Evolutionary conservation across 108 stramenopile genomes (phyloP).

Genomic region (Cyclotella distinguenda): DNA sequence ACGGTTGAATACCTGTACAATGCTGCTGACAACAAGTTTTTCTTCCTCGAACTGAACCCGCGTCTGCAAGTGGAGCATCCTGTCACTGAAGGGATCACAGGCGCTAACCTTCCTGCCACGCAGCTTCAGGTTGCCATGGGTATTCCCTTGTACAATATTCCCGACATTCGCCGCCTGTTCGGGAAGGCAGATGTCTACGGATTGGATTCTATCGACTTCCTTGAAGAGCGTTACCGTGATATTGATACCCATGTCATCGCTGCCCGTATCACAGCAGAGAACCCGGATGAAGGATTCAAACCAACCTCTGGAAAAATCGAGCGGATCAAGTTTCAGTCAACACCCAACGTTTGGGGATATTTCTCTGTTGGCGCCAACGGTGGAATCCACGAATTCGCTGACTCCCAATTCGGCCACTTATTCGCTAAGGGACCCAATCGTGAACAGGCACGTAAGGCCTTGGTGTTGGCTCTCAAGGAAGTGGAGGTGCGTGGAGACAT

Average conservation of each 20-base stretch:
- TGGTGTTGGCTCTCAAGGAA: slow-evolving; percentile 96
- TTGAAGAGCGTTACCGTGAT: slow-evolving; percentile 81
- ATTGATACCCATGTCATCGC: slow-evolving; percentile 93
- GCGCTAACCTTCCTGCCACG: slow-evolving; percentile 89
- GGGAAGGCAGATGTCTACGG: slow-evolving; percentile 77
- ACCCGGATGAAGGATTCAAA: slow-evolving; percentile 99
- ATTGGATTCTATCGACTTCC: slow-evolving; percentile 89
- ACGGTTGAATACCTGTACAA: slow-evolving; percentile 99
- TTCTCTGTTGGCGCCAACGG: slow-evolving; percentile 97
- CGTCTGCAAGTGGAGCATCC: slow-evolving; percentile 98
- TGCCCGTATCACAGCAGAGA: slow-evolving; percentile 98
- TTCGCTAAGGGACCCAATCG: slow-evolving; percentile 95
- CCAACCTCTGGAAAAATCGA: slow-evolving; percentile 96
- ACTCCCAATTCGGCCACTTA: slow-evolving; percentile 98
- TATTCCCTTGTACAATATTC: slow-evolving; percentile 93
- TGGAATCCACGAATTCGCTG: slow-evolving; percentile 97
- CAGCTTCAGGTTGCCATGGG: slow-evolving; percentile 99
- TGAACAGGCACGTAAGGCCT: slow-evolving; percentile 92
- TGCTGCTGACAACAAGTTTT: slow-evolving; percentile 90
- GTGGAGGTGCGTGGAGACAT: slow-evolving; percentile 98
- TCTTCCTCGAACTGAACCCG: slow-evolving; percentile 98
- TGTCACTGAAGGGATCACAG: slow-evolving; percentile 92
- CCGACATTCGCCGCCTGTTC: slow-evolving; percentile 86
- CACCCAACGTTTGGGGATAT: slow-evolving; percentile 96
- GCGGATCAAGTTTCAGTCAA: slow-evolving; percentile 98